Base-by-base conservation (phyloP, 495 filamentous ascomycete genomes). In the Penicillium dipodomyicola region DNA sequence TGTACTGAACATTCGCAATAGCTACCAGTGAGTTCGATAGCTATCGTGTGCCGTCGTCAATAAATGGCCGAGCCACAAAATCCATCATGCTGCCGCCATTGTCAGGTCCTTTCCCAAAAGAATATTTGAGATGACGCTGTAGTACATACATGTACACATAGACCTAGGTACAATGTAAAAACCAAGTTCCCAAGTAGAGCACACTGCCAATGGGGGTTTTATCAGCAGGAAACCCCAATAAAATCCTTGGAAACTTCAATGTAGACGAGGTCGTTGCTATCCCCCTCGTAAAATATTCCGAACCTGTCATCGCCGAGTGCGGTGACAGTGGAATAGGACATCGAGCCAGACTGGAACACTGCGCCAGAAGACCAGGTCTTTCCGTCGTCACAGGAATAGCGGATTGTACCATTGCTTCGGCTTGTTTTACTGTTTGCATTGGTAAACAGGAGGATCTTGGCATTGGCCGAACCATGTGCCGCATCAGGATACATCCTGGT, bases 351-450 rank as follows among this genome's bases (percentile, higher is more conserved):
- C 23, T 45, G 22, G 6, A 45, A 45, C 3, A 45, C 43, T 6
- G 23, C 12, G 3, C 43, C 43, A 25, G 43, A 14, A 7, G 43
- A 45, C 43, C 43, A 45, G 2, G 43, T 45, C 6, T 10, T 45
- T 22, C 43, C 43, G 15, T 45, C 43, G 5, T 45, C 43, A 8
- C 43, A 45, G 5, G 43, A 45, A 29, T 29, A 45, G 7, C 43
- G 43, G 9, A 45, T n/a, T 15, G 43, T 45, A 14, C 43, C 43
- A 45, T 45, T 45, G 11, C 11, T 15, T 5, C 43, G 43, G 43
- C 43, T 45, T 15, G 43, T 45, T 23, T 45, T 29, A 23, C 43
- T 45, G 43, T 45, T 45, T 4, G 43, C 23, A n/a, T 45, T 45
- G 22, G 43, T 45, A 7, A 45, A 45, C 7, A 45, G 43, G 14